Conservation (phyloP, 208 protist genomes). For the Porcisia hertigi region DNA sequence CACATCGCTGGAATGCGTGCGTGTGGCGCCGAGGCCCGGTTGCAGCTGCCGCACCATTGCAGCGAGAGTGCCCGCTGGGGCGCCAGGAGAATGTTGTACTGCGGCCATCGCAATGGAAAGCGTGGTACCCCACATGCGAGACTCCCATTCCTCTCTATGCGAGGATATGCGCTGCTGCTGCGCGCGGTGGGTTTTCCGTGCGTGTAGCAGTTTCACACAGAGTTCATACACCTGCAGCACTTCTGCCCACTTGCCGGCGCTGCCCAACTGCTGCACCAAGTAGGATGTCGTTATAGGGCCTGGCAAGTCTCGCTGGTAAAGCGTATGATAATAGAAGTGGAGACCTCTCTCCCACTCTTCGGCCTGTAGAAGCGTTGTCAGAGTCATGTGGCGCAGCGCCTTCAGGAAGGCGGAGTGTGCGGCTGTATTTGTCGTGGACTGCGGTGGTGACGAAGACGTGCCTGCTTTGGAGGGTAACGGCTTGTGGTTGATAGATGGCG, state of each 20-base stretch:
- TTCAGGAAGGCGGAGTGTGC: slow-evolving; percentile 22
- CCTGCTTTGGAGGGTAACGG: background rate
- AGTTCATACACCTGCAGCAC: slow-evolving; percentile 50
- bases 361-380: slow-evolving; percentile 38
- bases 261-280: slow-evolving; percentile 44
- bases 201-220: slow-evolving; percentile 39
- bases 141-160: background rate
- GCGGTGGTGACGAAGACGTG: background rate
- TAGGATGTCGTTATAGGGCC: slow-evolving; percentile 45
- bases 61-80: slow-evolving; percentile 14
- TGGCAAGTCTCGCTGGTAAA: slow-evolving; percentile 56
- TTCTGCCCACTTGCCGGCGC: slow-evolving; percentile 28
- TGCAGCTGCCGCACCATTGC: slow-evolving; percentile 31
- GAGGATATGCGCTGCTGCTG: background rate
- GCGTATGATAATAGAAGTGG: slow-evolving; percentile 48
- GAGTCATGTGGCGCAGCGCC: slow-evolving; percentile 42
- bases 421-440: background rate
- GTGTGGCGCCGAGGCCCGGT: background rate
- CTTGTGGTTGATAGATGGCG: background rate
- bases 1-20: background rate
- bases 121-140: slow-evolving; percentile 49
- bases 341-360: slow-evolving; percentile 46
- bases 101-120: slow-evolving; percentile 58
- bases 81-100: slow-evolving; percentile 21
- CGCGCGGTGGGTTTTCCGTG: background rate